Conservation (phyloP, 805 yeast species). For the Starmerella davenportii region DNA sequence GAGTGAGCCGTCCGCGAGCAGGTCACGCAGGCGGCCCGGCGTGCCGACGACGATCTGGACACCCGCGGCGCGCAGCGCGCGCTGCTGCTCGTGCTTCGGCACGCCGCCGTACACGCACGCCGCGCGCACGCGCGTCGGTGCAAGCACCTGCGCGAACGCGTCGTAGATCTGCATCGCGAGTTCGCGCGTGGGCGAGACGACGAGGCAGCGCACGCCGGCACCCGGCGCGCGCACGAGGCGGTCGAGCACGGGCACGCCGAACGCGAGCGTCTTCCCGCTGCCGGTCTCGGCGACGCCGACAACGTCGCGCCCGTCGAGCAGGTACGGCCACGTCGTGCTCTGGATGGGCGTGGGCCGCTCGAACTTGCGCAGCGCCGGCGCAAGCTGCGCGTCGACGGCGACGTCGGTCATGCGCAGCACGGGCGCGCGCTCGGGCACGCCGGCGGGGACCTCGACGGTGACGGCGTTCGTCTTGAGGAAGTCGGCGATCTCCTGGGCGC, state of each 20-base stretch:
- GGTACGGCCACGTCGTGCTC: constrained; percentile 84
- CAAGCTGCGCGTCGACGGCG: constrained; percentile 37
- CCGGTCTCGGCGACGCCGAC: constrained; percentile 98
- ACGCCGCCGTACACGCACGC: constrained; percentile 96
- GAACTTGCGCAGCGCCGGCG: constrained; percentile 47
- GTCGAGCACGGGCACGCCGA: constrained; percentile 91
- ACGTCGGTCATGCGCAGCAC: constrained; percentile 49
- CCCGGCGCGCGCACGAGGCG: constrained; percentile 31
- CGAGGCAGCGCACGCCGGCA: constrained; percentile 51
- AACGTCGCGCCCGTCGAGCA: constrained; percentile 62
- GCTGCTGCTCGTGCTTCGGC: constrained; percentile 79
- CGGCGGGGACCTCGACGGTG: constrained; percentile 43
- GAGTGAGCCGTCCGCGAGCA: constrained; percentile 76
- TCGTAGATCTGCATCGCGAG: constrained; percentile 90
- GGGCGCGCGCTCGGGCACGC: constrained; percentile 35
- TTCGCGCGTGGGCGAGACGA: constrained; percentile 93
- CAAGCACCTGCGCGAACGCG: constrained; percentile 63
- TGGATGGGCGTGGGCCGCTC: constrained; percentile 93
- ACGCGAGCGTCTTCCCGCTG: constrained; percentile 92
- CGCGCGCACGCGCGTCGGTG: constrained; percentile 45
- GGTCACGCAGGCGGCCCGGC: constrained; percentile 91
- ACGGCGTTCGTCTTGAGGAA: constrained; percentile 61
- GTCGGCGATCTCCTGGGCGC: constrained; percentile 38
- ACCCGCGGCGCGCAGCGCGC: constrained; percentile 31
- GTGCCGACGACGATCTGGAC: constrained; percentile 85